These are phyloP conservation scores for Chytriomyces confervae DNA, from an alignment of 192 early-diverging fungal species.

Conservation along the genomic window DNA sequence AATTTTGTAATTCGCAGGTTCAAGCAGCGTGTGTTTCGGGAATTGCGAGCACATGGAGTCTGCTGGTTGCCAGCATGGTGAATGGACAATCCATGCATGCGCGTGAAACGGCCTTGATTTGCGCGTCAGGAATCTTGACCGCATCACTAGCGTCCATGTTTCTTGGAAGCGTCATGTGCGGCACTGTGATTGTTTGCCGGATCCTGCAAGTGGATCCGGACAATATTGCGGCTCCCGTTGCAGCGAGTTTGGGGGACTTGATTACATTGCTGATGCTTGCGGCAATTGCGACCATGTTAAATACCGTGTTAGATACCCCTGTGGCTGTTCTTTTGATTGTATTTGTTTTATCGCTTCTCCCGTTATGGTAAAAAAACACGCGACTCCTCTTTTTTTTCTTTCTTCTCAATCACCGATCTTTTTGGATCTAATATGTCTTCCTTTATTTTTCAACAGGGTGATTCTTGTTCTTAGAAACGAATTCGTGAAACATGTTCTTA, in stretches of 20 bases:
- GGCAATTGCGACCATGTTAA: constrained; percentile 54
- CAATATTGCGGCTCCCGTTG: constrained; percentile 79
- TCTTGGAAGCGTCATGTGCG: constrained; percentile 74
- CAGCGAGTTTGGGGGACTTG: constrained; percentile 76
- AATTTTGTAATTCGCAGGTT: background rate
- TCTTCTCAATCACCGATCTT: background rate
- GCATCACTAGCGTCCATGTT: constrained; percentile 68
- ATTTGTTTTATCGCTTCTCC: constrained; percentile 48
- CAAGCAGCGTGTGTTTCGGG: constrained; percentile 72
- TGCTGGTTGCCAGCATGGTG: constrained; percentile 60
- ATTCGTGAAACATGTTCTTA: constrained; percentile 67
- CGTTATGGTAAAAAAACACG: constrained; percentile 8
- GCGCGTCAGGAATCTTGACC: constrained; percentile 57
- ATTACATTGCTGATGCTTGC: constrained; percentile 72
- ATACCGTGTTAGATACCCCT: constrained; percentile 54
- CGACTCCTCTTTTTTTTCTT: background rate
- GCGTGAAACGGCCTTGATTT: constrained; percentile 63
- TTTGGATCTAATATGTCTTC: background rate
- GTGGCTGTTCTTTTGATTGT: constrained; percentile 48
- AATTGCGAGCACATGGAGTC: constrained; percentile 73
- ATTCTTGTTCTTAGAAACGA: constrained; percentile 36
- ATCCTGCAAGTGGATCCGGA: constrained; percentile 77
- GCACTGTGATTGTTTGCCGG: constrained; percentile 68
- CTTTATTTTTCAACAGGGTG: constrained; percentile 17
- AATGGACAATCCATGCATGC: constrained; percentile 44